phyloP scores from a whole-genome alignment of 2,329 filamentous ascomycete genomes.

The Trichoderma atroviride region DNA sequence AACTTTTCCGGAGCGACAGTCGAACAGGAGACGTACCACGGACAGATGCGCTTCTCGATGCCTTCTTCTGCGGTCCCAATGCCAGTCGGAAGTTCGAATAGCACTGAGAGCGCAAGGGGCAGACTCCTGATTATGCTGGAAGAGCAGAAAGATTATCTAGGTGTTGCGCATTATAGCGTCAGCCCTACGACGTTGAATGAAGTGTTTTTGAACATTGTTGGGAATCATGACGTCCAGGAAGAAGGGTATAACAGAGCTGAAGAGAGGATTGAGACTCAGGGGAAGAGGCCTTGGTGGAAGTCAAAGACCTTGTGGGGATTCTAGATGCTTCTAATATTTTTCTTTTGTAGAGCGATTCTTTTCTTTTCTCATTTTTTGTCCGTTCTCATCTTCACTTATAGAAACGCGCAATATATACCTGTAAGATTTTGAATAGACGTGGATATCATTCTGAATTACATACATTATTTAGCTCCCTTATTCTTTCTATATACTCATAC shows the following conservation, averaged over 20 bases:
- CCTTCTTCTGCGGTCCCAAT: slow-evolving; percentile 35
- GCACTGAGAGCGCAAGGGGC: slow-evolving; percentile 57
- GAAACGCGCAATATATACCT: not conserved
- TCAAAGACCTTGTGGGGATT: slow-evolving; percentile 25
- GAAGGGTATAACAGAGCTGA: slow-evolving; percentile 53
- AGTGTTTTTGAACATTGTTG: slow-evolving; percentile 81
- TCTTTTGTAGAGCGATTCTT: not conserved
- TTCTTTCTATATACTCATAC: not conserved
- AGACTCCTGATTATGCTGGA: slow-evolving; percentile 72
- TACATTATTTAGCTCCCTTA: not conserved
- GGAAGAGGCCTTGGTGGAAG: slow-evolving; percentile 33
- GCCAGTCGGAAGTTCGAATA: not conserved
- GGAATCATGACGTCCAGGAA: slow-evolving; percentile 72
- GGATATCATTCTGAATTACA: slow-evolving; percentile 18
- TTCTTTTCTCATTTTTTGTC: not conserved
- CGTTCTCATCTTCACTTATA: not conserved
- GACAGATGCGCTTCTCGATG: slow-evolving; percentile 82
- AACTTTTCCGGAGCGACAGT: slow-evolving; percentile 68
- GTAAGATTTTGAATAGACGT: slow-evolving; percentile 5
- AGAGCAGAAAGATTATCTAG: slow-evolving; percentile 64
- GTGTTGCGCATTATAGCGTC: slow-evolving; percentile 80
- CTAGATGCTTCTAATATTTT: not conserved
- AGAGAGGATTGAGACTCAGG: slow-evolving; percentile 29
- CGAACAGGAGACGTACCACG: slow-evolving; percentile 76
- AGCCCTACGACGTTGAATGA: slow-evolving; percentile 84